These are phyloP conservation scores for Isabelozyma heimii DNA, from an alignment of 805 yeast genomes.

Conservation along the genomic window DNA sequence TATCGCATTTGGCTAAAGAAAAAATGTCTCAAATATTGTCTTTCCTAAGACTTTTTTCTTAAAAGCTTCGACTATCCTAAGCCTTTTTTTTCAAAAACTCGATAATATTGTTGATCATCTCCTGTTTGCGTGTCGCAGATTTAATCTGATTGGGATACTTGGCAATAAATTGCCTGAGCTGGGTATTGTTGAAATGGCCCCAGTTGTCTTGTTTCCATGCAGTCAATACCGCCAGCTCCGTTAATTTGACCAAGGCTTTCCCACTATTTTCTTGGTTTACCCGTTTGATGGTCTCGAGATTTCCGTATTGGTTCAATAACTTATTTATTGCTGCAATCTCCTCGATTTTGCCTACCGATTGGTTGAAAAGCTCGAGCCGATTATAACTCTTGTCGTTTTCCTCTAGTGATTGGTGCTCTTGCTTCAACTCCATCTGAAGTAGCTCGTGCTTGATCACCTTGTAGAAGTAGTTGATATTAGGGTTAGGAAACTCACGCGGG, in stretches of 20 bases:
- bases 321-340: neutral
- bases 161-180: slow-evolving; percentile 38
- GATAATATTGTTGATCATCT: slow-evolving; percentile 39
- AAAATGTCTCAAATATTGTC: too few species aligned
- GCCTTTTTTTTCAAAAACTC: slow-evolving; percentile 19
- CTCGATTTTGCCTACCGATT: neutral
- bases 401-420: slow-evolving; percentile 11
- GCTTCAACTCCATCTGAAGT: slow-evolving; percentile 42
- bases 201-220: slow-evolving; percentile 41
- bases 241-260: slow-evolving; percentile 7
- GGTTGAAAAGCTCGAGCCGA: neutral
- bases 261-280: neutral
- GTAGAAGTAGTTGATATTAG: slow-evolving; percentile 65
- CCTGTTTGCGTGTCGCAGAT: slow-evolving; percentile 39
- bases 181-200: slow-evolving; percentile 37
- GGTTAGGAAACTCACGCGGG: slow-evolving; percentile 62
- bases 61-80: neutral
- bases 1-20: neutral
- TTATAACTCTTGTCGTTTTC: neutral
- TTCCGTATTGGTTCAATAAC: neutral
- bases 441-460: slow-evolving; percentile 62
- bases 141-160: slow-evolving; percentile 32
- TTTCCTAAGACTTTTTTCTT: too few species aligned
- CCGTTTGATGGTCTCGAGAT: neutral
- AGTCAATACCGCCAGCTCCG: slow-evolving; percentile 38